Conservation (phyloP, 75 land plant genomes). For the Cryptomeria japonica region DNA sequence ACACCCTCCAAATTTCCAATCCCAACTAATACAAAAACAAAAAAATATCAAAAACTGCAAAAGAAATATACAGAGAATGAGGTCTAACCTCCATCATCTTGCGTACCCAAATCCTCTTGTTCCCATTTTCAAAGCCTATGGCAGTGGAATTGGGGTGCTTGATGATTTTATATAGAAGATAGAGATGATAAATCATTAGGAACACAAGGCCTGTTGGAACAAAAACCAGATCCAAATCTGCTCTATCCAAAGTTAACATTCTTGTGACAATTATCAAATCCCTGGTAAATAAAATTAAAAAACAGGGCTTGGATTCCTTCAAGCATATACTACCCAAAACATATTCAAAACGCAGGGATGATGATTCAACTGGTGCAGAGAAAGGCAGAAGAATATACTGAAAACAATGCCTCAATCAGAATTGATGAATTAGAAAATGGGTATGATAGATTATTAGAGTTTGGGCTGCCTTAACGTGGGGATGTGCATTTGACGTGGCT, state of each 20-base stretch:
- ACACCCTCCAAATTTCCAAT: not conserved
- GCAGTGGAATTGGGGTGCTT: conserved; percentile 58
- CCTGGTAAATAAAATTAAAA: no score
- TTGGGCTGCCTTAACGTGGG: no score
- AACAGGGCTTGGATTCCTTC: no score
- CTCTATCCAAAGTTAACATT: conserved; percentile 6
- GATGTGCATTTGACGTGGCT: no score
- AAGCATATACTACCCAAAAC: no score
- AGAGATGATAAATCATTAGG: conserved; percentile 65
- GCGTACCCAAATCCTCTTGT: conserved; percentile 68
- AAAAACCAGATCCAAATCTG: conserved; percentile 55
- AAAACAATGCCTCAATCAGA: no score
- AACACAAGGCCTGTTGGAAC: conserved; percentile 72
- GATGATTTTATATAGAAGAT: conserved; percentile 50
- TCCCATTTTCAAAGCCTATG: conserved; percentile 75
- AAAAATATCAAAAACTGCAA: not conserved
- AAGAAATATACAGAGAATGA: not conserved
- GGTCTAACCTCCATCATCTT: conserved; percentile 55
- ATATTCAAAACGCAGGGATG: no score
- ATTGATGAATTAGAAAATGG: no score
- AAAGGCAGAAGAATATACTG: no score
- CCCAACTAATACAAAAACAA: not conserved
- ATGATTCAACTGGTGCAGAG: no score
- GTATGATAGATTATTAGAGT: no score
- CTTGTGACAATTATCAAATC: no score